Evolutionary conservation across 306 rosid species (phyloP).

Genomic region (Lablab purpureus): DNA sequence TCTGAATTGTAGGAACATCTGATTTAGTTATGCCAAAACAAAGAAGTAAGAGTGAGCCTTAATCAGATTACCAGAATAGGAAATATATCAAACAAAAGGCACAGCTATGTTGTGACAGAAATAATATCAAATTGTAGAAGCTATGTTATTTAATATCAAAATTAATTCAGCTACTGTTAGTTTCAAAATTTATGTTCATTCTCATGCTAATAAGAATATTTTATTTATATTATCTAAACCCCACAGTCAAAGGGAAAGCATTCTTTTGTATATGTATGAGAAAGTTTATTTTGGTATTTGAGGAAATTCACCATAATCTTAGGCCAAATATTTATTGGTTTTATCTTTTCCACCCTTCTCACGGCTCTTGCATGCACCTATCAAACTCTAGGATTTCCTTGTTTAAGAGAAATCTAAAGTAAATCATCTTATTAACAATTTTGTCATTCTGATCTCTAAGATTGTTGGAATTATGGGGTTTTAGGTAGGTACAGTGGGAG

Average conservation of each 20-base stretch:
- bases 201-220: slow-evolving; percentile 11
- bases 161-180: slow-evolving; percentile 8
- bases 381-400: slow-evolving; percentile 27
- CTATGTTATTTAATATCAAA: slow-evolving; percentile 14
- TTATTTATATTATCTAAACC: slow-evolving; percentile 36
- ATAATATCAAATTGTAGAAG: slow-evolving; percentile 22
- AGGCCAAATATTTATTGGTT: slow-evolving; percentile 17
- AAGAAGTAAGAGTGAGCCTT: slow-evolving; percentile 14
- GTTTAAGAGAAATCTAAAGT: slow-evolving; percentile 23
- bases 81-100: slow-evolving; percentile 30
- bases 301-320: neutral
- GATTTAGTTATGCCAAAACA: slow-evolving; percentile 63
- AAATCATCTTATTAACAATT: neutral
- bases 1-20: slow-evolving; percentile 85
- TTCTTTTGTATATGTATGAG: neutral
- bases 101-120: slow-evolving; percentile 25
- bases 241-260: slow-evolving; percentile 24
- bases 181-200: slow-evolving; percentile 24
- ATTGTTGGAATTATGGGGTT: neutral
- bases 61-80: slow-evolving; percentile 46
- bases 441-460: slow-evolving; percentile 4
- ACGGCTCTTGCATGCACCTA: slow-evolving; percentile 1
- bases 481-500: neutral
- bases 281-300: neutral
- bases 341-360: neutral